These are phyloP conservation scores for Acrodontium crateriforme DNA, from an alignment of 2,329 filamentous ascomycete genomes.

Conservation along the genomic window DNA sequence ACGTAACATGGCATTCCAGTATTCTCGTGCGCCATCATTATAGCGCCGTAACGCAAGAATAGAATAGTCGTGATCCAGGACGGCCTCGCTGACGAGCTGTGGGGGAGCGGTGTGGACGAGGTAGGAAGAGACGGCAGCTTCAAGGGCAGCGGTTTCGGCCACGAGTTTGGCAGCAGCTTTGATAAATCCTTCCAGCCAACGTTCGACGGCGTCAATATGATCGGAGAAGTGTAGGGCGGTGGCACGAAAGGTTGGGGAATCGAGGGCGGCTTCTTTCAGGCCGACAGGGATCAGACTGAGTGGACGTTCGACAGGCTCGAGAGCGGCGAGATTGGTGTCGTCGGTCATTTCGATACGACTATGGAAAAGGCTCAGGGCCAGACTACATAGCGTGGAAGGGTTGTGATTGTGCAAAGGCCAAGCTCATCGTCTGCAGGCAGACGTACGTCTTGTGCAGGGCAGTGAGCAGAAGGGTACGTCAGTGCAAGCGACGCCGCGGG, in stretches of 20 bases:
- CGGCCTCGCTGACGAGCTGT: constrained; percentile 59
- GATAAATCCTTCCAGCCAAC: constrained; percentile 70
- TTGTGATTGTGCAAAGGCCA: too few relatives aligned
- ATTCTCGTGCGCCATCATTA: constrained; percentile 73
- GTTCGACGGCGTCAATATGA: constrained; percentile 79
- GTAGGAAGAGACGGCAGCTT: constrained; percentile 65
- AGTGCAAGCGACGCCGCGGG: too few relatives aligned
- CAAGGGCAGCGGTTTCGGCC: constrained; percentile 56
- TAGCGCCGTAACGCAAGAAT: constrained; percentile 73
- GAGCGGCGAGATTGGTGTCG: constrained; percentile 1
- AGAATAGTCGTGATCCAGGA: constrained; percentile 91
- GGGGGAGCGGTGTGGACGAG: constrained; percentile 64
- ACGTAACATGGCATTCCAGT: constrained; percentile 64
- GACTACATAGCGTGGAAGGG: too few relatives aligned
- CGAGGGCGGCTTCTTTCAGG: constrained; percentile 87
- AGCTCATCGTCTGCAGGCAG: too few relatives aligned
- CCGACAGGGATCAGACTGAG: constrained; percentile 52
- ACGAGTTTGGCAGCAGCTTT: constrained; percentile 49
- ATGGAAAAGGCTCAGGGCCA: too few relatives aligned
- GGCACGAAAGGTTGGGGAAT: constrained; percentile 89
- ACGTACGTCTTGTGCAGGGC: too few relatives aligned
- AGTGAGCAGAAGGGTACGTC: too few relatives aligned
- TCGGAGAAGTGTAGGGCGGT: constrained; percentile 77
- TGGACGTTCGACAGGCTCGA: constrained; percentile 6
- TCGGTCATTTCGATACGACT: too few relatives aligned